These are phyloP conservation scores for Penicillium pancosmium DNA, from an alignment of 495 filamentous ascomycete species.

Conservation along the genomic window DNA sequence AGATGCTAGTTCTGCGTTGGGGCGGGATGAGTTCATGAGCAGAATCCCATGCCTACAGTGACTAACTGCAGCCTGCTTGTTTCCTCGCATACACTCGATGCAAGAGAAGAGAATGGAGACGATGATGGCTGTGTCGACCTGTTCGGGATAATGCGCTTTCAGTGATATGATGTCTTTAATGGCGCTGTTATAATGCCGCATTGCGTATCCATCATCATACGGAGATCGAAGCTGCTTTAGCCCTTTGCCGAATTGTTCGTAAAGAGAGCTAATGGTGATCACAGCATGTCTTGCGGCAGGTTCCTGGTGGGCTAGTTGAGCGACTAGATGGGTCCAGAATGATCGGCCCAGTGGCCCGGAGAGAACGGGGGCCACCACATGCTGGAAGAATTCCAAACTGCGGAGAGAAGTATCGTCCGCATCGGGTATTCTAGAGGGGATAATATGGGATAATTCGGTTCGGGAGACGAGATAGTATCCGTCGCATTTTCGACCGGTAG, in stretches of 20 bases:
- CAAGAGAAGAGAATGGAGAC: slow-evolving; percentile 18
- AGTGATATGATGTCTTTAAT: slow-evolving; percentile 6
- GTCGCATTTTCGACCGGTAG: slow-evolving; percentile 52
- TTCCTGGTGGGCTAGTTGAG: slow-evolving; percentile 9
- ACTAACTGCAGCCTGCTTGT: slow-evolving; percentile 2
- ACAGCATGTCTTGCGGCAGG: slow-evolving; percentile 13
- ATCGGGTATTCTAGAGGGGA: slow-evolving; percentile 7
- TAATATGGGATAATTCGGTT: slow-evolving; percentile 1
- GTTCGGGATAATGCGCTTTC: neutral
- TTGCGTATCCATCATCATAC: slow-evolving; percentile 3
- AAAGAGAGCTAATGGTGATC: slow-evolving; percentile 12
- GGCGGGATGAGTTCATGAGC: slow-evolving; percentile 5
- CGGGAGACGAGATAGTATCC: slow-evolving; percentile 27
- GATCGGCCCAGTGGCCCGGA: slow-evolving; percentile 10
- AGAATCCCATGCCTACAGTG: slow-evolving; percentile 7
- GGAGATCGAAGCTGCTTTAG: neutral
- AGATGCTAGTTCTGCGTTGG: neutral
- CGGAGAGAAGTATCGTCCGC: neutral
- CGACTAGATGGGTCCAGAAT: slow-evolving; percentile 18
- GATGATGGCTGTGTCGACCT: slow-evolving; percentile 10
- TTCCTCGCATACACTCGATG: slow-evolving; percentile 18
- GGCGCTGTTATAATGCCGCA: slow-evolving; percentile 19
- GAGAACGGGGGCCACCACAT: slow-evolving; percentile 3
- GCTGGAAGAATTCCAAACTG: slow-evolving; percentile 7
- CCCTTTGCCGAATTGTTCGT: neutral